Conservation (phyloP, 768 basidiomycete genomes). For the Strobilomyces confusus region DNA sequence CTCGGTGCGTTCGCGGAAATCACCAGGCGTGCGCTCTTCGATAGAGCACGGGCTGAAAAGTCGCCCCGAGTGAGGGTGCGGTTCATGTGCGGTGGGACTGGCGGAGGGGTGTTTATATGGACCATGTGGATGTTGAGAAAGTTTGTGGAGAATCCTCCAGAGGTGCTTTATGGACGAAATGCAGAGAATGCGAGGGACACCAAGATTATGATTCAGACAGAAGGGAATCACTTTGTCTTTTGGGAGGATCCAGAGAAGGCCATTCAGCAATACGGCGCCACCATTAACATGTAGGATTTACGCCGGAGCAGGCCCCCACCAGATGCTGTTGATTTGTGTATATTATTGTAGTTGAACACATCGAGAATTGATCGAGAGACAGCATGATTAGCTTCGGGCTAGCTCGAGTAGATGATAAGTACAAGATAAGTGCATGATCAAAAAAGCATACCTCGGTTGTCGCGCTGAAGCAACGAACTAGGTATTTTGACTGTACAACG, state of each 20-base stretch:
- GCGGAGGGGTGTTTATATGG: constrained; percentile 8
- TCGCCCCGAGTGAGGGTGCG: constrained; percentile 17
- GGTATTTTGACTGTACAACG: too few relatives aligned
- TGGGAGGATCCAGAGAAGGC: constrained; percentile 24
- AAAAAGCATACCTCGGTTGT: too few relatives aligned
- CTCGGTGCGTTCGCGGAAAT: constrained; percentile 1
- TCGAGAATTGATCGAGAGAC: too few relatives aligned
- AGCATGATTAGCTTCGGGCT: too few relatives aligned
- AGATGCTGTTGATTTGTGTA: too few relatives aligned
- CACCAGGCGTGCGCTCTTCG: constrained; percentile 16
- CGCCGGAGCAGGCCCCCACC: too few relatives aligned
- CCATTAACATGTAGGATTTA: constrained; percentile 12
- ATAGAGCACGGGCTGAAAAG: constrained; percentile 6
- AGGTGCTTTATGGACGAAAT: constrained; percentile 4
- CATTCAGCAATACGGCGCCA: constrained; percentile 11
- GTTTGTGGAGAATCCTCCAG: constrained; percentile 5
- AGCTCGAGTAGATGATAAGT: too few relatives aligned
- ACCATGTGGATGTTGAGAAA: constrained; percentile 9
- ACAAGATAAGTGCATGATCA: too few relatives aligned
- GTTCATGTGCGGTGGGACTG: constrained; percentile 18
- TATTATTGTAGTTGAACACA: too few relatives aligned
- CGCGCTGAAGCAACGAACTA: too few relatives aligned
- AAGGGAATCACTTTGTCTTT: constrained; percentile 25
- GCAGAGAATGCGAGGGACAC: constrained; percentile 23
- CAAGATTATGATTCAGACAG: constrained; percentile 7